Evolutionary conservation across 192 early-diverging fungal species (phyloP).

Genomic region (Rhizophagus prolifer): DNA sequence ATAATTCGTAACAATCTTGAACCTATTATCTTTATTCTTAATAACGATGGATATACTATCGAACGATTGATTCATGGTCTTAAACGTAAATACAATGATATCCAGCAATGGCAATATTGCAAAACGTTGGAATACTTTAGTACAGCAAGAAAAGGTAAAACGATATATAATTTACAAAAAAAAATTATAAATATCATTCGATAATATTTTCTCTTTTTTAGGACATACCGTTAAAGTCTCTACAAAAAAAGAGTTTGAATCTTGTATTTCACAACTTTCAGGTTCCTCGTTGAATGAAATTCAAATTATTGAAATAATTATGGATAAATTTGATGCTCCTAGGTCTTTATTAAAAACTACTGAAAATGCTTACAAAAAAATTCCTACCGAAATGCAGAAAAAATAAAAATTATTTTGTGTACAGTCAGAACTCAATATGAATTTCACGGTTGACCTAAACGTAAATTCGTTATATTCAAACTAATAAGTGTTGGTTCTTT

Average conservation of each 20-base stretch:
- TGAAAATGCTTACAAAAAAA: background rate
- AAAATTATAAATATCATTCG: background rate
- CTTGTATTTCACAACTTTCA: conserved; percentile 32
- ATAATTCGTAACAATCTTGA: conserved; percentile 48
- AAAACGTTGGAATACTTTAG: conserved; percentile 51
- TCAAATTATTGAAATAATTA: conserved; percentile 51
- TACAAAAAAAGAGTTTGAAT: conserved; percentile 42
- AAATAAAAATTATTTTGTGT: too few species aligned
- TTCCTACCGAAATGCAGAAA: too few species aligned
- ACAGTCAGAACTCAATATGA: too few species aligned
- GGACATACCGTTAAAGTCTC: conserved; percentile 37
- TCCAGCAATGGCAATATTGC: conserved; percentile 52
- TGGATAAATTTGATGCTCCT: conserved; percentile 48
- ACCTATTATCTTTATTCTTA: conserved; percentile 51
- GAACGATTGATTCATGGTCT: conserved; percentile 49
- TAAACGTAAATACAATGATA: conserved; percentile 45
- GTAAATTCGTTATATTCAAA: too few species aligned
- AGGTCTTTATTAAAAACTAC: conserved; percentile 33
- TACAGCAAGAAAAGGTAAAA: conserved; percentile 28
- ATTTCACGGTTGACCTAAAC: too few species aligned
- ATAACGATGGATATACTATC: conserved; percentile 57
- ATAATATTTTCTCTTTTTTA: background rate
- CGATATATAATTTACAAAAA: background rate
- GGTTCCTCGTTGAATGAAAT: conserved; percentile 29
- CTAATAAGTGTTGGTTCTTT: too few species aligned